phyloP scores from a whole-genome alignment of 306 rosid genomes.

The Prunus salicina region DNA sequence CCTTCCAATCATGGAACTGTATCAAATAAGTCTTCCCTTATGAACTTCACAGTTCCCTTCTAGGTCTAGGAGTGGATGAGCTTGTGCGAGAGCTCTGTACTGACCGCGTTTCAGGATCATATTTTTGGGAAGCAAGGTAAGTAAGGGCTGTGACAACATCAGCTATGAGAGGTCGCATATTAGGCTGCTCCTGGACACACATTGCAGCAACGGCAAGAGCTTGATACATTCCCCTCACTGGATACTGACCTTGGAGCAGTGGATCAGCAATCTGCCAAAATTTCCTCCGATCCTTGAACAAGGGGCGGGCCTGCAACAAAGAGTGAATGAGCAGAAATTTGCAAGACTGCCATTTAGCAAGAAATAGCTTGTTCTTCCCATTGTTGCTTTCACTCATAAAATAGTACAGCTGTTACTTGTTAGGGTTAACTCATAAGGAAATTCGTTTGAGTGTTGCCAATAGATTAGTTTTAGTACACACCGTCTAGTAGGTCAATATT shows the following conservation, averaged over 20 bases:
- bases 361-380: not conserved
- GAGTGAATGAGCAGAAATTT: not conserved
- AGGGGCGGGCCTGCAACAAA: constrained; percentile 51
- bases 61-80: constrained; percentile 37
- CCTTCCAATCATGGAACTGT: constrained; percentile 1
- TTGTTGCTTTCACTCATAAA: not conserved
- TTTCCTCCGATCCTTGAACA: constrained; percentile 51
- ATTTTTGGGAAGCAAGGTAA: constrained; percentile 53
- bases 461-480: not conserved
- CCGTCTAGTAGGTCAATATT: not conserved
- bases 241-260: constrained; percentile 52
- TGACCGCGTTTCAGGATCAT: constrained; percentile 34
- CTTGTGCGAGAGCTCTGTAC: constrained; percentile 24
- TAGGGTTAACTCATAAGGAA: not conserved
- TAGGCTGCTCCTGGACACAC: constrained; percentile 64
- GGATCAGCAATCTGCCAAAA: constrained; percentile 55
- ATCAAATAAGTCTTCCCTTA: constrained; percentile 7
- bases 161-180: constrained; percentile 55
- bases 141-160: constrained; percentile 56
- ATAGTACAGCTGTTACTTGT: not conserved
- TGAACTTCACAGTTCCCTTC: constrained; percentile 37
- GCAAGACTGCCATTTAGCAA: not conserved
- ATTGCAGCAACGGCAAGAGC: constrained; percentile 63
- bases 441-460: not conserved
- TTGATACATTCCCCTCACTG: constrained; percentile 57